Evolutionary conservation across 805 yeast species (phyloP).

Genomic region (Yarrowia porcina): DNA sequence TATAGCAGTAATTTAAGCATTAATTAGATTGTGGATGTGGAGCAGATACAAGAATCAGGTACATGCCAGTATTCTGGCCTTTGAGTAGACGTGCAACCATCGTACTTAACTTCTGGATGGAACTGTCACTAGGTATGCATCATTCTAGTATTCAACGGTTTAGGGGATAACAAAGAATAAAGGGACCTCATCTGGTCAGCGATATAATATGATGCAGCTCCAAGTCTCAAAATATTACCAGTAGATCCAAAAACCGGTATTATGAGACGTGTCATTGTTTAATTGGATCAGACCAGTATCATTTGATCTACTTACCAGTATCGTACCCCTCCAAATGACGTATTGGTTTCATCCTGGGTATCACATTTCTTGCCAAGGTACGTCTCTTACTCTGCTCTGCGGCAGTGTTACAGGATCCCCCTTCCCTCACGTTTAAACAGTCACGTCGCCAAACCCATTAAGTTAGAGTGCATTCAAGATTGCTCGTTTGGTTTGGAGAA

Average conservation of each 20-base stretch:
- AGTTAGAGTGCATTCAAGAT: background rate
- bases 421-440: background rate
- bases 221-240: too few species aligned
- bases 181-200: background rate
- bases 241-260: background rate
- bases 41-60: too few species aligned
- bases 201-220: background rate
- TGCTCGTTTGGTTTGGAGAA: background rate
- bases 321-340: too few species aligned
- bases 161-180: background rate
- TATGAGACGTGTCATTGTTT: background rate
- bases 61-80: too few species aligned
- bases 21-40: conserved; percentile 1
- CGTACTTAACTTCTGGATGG: too few species aligned
- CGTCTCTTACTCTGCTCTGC: background rate
- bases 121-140: background rate
- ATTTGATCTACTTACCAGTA: background rate
- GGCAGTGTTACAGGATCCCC: background rate
- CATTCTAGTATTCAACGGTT: background rate
- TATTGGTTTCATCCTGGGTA: background rate
- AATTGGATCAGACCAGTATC: too few species aligned
- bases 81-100: too few species aligned
- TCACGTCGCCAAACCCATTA: conserved; percentile 6
- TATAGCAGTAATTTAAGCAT: conserved; percentile 4
- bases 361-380: background rate